A percentile compares a stretch with the other conserved stretches of the same genome.
These are phyloP conservation scores for Conringia planisiliqua DNA, from an alignment of 345 rosid genomes.

Conservation along the genomic window DNA sequence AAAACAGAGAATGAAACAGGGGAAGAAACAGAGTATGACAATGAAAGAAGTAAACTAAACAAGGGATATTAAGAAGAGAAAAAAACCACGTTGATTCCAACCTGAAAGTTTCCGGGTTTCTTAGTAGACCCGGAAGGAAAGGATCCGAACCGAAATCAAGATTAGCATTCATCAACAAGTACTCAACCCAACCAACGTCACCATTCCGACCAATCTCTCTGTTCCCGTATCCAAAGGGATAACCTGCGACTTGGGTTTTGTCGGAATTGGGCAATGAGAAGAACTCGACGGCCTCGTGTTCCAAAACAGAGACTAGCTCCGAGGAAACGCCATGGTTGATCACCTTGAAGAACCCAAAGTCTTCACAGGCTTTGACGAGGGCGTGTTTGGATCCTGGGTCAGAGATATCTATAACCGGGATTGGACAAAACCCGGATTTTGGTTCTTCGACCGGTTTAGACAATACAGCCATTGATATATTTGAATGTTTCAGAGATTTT, in stretches of 20 bases:
- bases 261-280: constrained; percentile 58
- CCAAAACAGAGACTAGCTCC: constrained; percentile 48
- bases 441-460: constrained; percentile 23
- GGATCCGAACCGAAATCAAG: constrained; percentile 24
- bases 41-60: not conserved
- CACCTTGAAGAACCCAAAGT: constrained; percentile 78
- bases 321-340: constrained; percentile 70
- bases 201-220: constrained; percentile 65
- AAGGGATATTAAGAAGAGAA: not conserved
- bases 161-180: constrained; percentile 54
- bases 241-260: constrained; percentile 52
- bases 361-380: constrained; percentile 49
- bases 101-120: constrained; percentile 50
- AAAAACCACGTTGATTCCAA: constrained; percentile 6
- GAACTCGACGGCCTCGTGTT: constrained; percentile 53
- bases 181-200: constrained; percentile 82
- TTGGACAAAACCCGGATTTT: constrained; percentile 19
- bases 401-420: constrained; percentile 45
- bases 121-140: constrained; percentile 27
- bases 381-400: constrained; percentile 39
- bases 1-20: not conserved
- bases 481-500: not conserved
- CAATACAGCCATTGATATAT: constrained; percentile 25
- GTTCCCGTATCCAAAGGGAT: constrained; percentile 76
- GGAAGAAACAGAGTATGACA: not conserved